A percentile compares a stretch with the other conserved stretches of the same genome.
phyloP scores from a whole-genome alignment of 2,329 filamentous ascomycete species.

The Tolypocladium endophyticum region DNA sequence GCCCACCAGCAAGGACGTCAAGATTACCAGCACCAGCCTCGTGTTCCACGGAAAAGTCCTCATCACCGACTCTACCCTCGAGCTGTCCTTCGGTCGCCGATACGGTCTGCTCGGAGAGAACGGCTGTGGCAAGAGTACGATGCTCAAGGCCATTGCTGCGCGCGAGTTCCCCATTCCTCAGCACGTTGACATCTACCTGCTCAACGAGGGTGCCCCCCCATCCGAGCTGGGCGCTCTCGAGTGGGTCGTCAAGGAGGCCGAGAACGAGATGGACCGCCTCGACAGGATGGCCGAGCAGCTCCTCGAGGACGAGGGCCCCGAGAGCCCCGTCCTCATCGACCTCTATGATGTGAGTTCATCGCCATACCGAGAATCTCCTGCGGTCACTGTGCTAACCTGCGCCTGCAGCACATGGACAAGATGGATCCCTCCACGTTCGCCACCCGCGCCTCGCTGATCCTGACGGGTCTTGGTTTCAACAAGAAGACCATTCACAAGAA shows the following conservation, averaged over 20 bases:
- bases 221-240: slow-evolving; percentile 85
- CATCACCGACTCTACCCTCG: slow-evolving; percentile 85
- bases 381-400: background rate
- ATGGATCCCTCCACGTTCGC: slow-evolving; percentile 98
- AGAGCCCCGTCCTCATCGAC: slow-evolving; percentile 82
- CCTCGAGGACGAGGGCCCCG: slow-evolving; percentile 84
- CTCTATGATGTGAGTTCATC: slow-evolving; percentile 75
- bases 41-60: slow-evolving; percentile 98
- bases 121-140: slow-evolving; percentile 97
- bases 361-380: background rate
- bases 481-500: slow-evolving; percentile 97
- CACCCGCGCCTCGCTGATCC: slow-evolving; percentile 88
- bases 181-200: slow-evolving; percentile 93
- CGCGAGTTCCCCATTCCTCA: slow-evolving; percentile 95
- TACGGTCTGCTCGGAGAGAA: slow-evolving; percentile 97
- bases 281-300: slow-evolving; percentile 84
- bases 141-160: slow-evolving; percentile 86
- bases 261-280: slow-evolving; percentile 82
- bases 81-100: slow-evolving; percentile 83
- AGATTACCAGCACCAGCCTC: slow-evolving; percentile 85
- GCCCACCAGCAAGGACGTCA: slow-evolving; percentile 80
- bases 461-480: slow-evolving; percentile 99
- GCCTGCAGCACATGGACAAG: slow-evolving; percentile 79
- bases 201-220: slow-evolving; percentile 92
- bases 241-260: slow-evolving; percentile 92